phyloP scores from a whole-genome alignment of 2,329 filamentous ascomycete species.

The Chaetomium sp. region DNA sequence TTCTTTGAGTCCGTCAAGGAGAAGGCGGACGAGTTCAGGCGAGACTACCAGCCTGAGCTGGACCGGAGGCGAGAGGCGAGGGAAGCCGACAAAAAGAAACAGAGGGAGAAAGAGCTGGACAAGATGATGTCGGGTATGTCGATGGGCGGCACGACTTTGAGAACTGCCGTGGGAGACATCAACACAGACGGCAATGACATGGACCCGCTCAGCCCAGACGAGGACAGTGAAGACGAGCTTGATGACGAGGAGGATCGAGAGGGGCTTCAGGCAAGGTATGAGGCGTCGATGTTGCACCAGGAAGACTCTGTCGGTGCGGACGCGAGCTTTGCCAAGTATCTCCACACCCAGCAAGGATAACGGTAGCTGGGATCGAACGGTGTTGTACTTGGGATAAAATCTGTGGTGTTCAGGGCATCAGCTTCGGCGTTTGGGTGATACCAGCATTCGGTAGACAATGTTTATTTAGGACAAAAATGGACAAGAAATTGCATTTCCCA shows the following conservation, averaged over 20 bases:
- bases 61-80: conserved; percentile 75
- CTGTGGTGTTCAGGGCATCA: conserved; percentile 9
- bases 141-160: conserved; percentile 42
- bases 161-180: conserved; percentile 35
- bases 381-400: conserved; percentile 25
- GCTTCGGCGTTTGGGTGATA: conserved; percentile 39
- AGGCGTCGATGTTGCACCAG: conserved; percentile 68
- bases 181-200: conserved; percentile 50
- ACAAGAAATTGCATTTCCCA: conserved; percentile 6
- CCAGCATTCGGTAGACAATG: conserved; percentile 25
- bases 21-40: conserved; percentile 85
- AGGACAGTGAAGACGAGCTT: conserved; percentile 61
- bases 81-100: conserved; percentile 70
- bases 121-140: conserved; percentile 95
- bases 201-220: conserved; percentile 46
- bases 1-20: conserved; percentile 89
- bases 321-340: conserved; percentile 64
- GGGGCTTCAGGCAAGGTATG: conserved; percentile 74
- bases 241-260: conserved; percentile 64
- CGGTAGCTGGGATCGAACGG: conserved; percentile 20
- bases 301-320: conserved; percentile 54
- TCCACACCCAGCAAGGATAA: conserved; percentile 48
- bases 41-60: conserved; percentile 89
- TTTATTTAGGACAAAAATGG: conserved; percentile 16
- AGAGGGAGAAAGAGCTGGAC: conserved; percentile 78